A percentile compares a stretch with the other conserved stretches of the same genome.
Evolutionary conservation across 2,329 filamentous ascomycete species (phyloP).

Genomic region (Metarhizium rileyi): DNA sequence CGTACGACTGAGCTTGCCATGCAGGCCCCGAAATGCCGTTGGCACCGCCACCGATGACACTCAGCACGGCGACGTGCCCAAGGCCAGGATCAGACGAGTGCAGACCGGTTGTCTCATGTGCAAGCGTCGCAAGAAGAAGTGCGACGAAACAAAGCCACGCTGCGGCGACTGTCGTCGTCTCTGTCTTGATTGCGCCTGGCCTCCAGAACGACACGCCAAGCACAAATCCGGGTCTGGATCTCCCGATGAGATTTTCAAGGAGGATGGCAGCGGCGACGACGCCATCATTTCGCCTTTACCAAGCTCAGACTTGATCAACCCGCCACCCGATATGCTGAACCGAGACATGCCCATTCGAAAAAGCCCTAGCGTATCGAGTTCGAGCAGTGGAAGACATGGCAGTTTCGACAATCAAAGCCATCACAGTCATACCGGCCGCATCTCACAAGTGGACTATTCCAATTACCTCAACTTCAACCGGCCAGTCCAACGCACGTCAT

Average conservation of each 20-base stretch:
- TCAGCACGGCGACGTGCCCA: conserved; percentile 16
- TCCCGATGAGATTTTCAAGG: conserved; percentile 6
- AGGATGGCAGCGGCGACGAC: background rate
- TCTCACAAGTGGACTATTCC: background rate
- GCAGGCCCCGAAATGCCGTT: conserved; percentile 17
- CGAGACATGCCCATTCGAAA: conserved; percentile 14
- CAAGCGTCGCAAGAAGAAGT: conserved; percentile 37
- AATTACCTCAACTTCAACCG: conserved; percentile 5
- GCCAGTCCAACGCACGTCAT: conserved; percentile 2
- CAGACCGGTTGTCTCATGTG: conserved; percentile 34
- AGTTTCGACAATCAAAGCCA: conserved; percentile 11
- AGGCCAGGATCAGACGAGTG: conserved; percentile 23
- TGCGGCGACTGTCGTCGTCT: conserved; percentile 28
- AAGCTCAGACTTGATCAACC: background rate
- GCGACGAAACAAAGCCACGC: conserved; percentile 33
- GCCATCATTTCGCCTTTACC: background rate
- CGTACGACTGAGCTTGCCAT: conserved; percentile 22
- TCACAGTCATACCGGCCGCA: conserved; percentile 4
- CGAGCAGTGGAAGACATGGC: conserved; percentile 7
- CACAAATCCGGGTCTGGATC: conserved; percentile 8
- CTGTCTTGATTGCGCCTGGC: conserved; percentile 24
- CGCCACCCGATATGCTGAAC: background rate
- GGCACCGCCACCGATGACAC: conserved; percentile 5
- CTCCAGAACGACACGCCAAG: conserved; percentile 14
- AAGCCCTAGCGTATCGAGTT: conserved; percentile 14